Percentiles rank a stretch among this genome's conserved stretches.
Conservation (phyloP, 2,329 filamentous ascomycete genomes). For the Alternaria sp. region DNA sequence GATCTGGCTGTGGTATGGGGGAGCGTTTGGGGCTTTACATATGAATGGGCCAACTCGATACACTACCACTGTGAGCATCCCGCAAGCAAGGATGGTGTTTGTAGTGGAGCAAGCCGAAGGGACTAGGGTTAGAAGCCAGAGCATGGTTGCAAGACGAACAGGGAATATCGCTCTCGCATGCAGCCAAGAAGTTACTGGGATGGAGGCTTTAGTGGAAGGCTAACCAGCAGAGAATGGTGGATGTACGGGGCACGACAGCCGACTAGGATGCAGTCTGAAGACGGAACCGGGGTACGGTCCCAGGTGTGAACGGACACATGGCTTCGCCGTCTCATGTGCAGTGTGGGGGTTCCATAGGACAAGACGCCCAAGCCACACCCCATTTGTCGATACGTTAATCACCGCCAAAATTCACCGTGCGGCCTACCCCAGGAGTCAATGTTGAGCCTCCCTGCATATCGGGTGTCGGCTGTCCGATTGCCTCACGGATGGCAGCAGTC, state of each 20-base stretch:
- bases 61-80: slow-evolving; percentile 36
- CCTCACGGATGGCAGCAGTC: background rate
- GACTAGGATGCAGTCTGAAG: slow-evolving; percentile 40
- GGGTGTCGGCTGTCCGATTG: background rate
- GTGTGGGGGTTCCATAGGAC: slow-evolving; percentile 43
- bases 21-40: slow-evolving; percentile 47
- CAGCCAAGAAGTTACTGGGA: slow-evolving; percentile 46
- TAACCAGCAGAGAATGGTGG: slow-evolving; percentile 34
- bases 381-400: slow-evolving; percentile 31
- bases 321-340: slow-evolving; percentile 44
- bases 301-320: slow-evolving; percentile 40
- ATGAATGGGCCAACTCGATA: slow-evolving; percentile 39
- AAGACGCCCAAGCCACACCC: slow-evolving; percentile 35
- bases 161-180: slow-evolving; percentile 43
- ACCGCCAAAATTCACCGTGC: slow-evolving; percentile 14
- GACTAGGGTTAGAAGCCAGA: slow-evolving; percentile 41
- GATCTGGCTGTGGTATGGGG: slow-evolving; percentile 35
- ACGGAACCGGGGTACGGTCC: slow-evolving; percentile 35
- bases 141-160: slow-evolving; percentile 43
- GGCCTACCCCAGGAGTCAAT: slow-evolving; percentile 18
- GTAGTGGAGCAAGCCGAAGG: slow-evolving; percentile 41
- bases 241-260: slow-evolving; percentile 37
- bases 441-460: background rate
- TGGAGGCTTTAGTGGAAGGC: slow-evolving; percentile 43
- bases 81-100: slow-evolving; percentile 47